Base-by-base conservation (phyloP, 140 eudicot genomes). In the Bidens hawaiensis region DNA sequence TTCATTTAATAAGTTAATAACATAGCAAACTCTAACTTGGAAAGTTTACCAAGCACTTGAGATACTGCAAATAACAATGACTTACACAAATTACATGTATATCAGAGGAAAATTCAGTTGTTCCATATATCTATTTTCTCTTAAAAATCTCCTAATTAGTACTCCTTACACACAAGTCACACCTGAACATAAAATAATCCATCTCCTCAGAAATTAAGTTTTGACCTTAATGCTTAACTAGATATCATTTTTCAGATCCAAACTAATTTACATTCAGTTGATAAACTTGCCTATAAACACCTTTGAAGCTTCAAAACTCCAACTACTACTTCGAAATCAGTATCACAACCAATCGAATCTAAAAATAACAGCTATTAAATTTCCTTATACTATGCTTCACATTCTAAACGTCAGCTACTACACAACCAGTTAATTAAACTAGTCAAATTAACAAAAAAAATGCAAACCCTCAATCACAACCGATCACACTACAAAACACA, bases 51-150 rank as follows among this genome's bases (percentile, higher is more conserved):
- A 22, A 51, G 51, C 71, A 33, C 36, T 64, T 30, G 10, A 19
- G 28, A 18, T 17, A 16, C 36, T 38, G 40, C 24, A 52, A 23
- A 67, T 13, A 14, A 55, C 28, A 27, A 1, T 43, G 36, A 43
- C 62, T 18, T 26, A 55, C 36, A 68, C 9, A 43, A 7, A 28
- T 22, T 46, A 47, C 67, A 69, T 58, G 67, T 69, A 45, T 31
- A 33, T 25, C 65, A 27, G 36, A 27, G 49, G 21, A 38, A 67
- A 43, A 64, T 7, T 62, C 27, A 25, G 54, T 62, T 26, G 26
- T 5, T 16, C 42, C 52, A 36, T n/a, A n/a, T 52, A 51, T 51
- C 24, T 23, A 33, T 12, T 62, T 42, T 4, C 25, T 46, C 4
- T 15, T 5, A 14, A 1, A 21, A 7, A 0, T 38, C 41, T 52